Evolutionary conservation across 345 rosid species (phyloP).

Genomic region (Gossypium longicalyx): DNA sequence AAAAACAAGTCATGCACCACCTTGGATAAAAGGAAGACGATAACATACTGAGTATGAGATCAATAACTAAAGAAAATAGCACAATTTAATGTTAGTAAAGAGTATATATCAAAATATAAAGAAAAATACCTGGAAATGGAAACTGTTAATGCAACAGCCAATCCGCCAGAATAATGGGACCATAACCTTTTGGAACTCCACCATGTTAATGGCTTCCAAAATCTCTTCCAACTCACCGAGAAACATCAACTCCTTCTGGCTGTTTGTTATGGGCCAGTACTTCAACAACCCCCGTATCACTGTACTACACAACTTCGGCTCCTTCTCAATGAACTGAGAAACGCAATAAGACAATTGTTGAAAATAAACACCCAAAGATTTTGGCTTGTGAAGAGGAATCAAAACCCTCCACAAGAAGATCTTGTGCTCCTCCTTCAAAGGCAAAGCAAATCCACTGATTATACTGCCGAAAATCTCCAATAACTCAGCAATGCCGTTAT

Average conservation of each 20-base stretch:
- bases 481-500: slow-evolving; percentile 77
- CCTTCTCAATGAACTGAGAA: slow-evolving; percentile 79
- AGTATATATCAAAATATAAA: not conserved
- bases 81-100: not conserved
- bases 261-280: slow-evolving; percentile 81
- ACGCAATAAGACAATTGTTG: slow-evolving; percentile 75
- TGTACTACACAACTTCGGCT: slow-evolving; percentile 58
- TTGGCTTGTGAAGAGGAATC: slow-evolving; percentile 87
- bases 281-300: slow-evolving; percentile 71
- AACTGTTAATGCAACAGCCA: slow-evolving; percentile 78
- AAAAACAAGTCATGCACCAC: not conserved
- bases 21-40: not conserved
- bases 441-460: slow-evolving; percentile 80
- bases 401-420: slow-evolving; percentile 76
- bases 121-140: slow-evolving; percentile 70
- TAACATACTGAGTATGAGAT: not conserved
- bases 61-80: not conserved
- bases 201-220: slow-evolving; percentile 62
- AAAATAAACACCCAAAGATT: slow-evolving; percentile 66
- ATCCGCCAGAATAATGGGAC: slow-evolving; percentile 70
- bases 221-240: slow-evolving; percentile 82
- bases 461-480: slow-evolving; percentile 89
- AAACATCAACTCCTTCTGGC: slow-evolving; percentile 93
- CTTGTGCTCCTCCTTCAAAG: slow-evolving; percentile 90
- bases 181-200: slow-evolving; percentile 81